These are phyloP conservation scores for Acorus calamus DNA, from an alignment of 106 monocot species.

Conservation along the genomic window DNA sequence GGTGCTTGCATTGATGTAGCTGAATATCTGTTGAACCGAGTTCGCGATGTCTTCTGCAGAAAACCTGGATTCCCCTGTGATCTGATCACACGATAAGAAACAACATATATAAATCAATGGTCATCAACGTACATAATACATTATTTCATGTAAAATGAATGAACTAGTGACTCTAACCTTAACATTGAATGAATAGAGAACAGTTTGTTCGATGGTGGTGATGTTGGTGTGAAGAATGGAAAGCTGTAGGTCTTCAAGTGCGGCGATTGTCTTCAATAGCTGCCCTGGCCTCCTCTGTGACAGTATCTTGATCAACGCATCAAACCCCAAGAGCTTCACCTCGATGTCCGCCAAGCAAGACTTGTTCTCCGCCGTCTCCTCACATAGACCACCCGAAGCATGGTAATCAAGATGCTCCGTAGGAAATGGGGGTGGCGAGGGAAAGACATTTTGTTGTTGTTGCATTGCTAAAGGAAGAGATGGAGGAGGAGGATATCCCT, in stretches of 20 bases:
- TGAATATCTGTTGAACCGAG: constrained; percentile 75
- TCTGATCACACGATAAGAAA: constrained; percentile 19
- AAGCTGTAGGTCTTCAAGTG: constrained; percentile 76
- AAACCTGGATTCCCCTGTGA: constrained; percentile 36
- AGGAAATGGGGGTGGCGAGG: constrained; percentile 9
- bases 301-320: constrained; percentile 72
- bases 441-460: constrained; percentile 6
- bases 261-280: constrained; percentile 56
- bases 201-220: constrained; percentile 86
- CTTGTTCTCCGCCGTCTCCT: constrained; percentile 69
- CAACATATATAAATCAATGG: too few species aligned
- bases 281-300: constrained; percentile 52
- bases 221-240: constrained; percentile 70
- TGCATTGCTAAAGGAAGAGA: constrained; percentile 2
- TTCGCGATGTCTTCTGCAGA: constrained; percentile 75
- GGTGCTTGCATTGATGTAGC: constrained; percentile 54
- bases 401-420: constrained; percentile 8
- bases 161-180: too few species aligned
- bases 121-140: too few species aligned
- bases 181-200: constrained; percentile 89
- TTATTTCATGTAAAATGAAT: too few species aligned
- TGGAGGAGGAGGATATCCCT: not conserved
- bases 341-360: constrained; percentile 65
- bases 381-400: constrained; percentile 19
- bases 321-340: constrained; percentile 51